Percentiles rank a stretch among this genome's conserved stretches.
These are phyloP conservation scores for Alternaria conjuncta DNA, from an alignment of 2,329 filamentous ascomycete genomes.

Conservation along the genomic window DNA sequence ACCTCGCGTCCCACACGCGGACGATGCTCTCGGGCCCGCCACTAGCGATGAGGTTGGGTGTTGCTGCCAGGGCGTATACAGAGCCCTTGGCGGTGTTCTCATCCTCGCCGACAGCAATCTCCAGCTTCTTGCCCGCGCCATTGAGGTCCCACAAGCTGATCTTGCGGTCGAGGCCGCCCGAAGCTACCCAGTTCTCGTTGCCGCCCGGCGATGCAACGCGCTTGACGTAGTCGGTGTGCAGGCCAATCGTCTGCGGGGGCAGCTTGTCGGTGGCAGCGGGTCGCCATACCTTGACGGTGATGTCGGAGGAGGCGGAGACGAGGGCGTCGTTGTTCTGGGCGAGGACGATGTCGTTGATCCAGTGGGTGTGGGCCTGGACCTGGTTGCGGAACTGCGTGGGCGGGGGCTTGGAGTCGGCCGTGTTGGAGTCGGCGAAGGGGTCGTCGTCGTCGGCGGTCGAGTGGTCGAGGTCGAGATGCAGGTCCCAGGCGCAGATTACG, in stretches of 20 bases:
- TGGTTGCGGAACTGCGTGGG: conserved; percentile 65
- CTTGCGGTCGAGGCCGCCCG: conserved; percentile 89
- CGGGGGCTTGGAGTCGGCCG: conserved; percentile 45
- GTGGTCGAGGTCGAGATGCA: conserved; percentile 69
- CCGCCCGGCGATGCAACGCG: conserved; percentile 80
- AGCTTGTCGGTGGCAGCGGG: conserved; percentile 69
- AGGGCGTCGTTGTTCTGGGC: conserved; percentile 79
- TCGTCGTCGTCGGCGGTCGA: conserved; percentile 49
- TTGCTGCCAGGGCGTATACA: conserved; percentile 86
- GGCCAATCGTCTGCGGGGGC: conserved; percentile 80
- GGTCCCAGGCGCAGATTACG: conserved; percentile 93
- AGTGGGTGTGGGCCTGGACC: conserved; percentile 87
- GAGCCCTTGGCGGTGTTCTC: conserved; percentile 89
- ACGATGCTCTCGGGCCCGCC: conserved; percentile 95
- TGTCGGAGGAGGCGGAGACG: conserved; percentile 90
- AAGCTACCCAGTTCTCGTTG: conserved; percentile 84
- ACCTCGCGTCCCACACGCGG: conserved; percentile 86
- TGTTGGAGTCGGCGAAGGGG: conserved; percentile 47
- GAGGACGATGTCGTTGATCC: conserved; percentile 91
- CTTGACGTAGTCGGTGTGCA: conserved; percentile 96
- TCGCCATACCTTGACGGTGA: conserved; percentile 91
- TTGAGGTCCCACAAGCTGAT: conserved; percentile 94
- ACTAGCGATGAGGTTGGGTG: conserved; percentile 81
- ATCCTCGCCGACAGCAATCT: conserved; percentile 84
- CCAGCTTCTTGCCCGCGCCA: conserved; percentile 82